phyloP scores from a whole-genome alignment of 129 eudicot genomes.

The Ambrosia artemisiifolia region DNA sequence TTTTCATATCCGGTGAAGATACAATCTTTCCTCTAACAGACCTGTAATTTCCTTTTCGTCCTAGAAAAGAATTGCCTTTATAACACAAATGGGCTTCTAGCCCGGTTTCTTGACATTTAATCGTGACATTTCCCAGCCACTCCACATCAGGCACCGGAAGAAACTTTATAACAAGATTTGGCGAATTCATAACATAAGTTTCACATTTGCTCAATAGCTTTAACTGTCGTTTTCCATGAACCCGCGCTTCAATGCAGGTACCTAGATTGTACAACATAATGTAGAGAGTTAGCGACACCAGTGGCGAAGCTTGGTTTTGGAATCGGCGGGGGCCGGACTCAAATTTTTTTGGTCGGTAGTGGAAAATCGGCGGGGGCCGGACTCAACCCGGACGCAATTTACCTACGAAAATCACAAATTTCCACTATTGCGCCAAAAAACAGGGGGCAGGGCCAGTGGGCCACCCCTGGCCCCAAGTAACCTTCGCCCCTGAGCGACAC shows the following conservation, averaged over 20 bases:
- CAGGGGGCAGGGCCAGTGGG: too few species aligned
- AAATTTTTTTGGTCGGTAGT: too few species aligned
- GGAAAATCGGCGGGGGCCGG: too few species aligned
- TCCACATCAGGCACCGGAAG: conserved; percentile 68
- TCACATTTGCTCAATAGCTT: conserved; percentile 54
- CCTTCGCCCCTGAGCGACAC: too few species aligned
- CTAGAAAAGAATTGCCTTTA: conserved; percentile 46
- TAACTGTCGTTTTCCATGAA: conserved; percentile 56
- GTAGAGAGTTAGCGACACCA: too few species aligned
- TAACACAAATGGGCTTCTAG: conserved; percentile 68
- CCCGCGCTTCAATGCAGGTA: conserved; percentile 55
- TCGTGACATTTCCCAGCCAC: conserved; percentile 65
- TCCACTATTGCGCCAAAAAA: too few species aligned
- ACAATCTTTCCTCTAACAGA: conserved; percentile 67
- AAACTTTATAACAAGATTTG: conserved; percentile 70
- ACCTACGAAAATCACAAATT: too few species aligned
- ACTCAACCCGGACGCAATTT: too few species aligned
- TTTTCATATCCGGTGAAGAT: conserved; percentile 34
- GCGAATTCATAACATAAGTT: conserved; percentile 65
- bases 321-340: too few species aligned
- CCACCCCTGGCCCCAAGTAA: too few species aligned
- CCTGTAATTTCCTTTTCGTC: conserved; percentile 43
- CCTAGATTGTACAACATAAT: conserved; percentile 39
- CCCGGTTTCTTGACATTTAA: conserved; percentile 69
- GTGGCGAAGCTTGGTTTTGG: too few species aligned